Percentiles rank a stretch among this genome's conserved stretches.
These are phyloP conservation scores for Aspergillus conjunctus DNA, from an alignment of 495 filamentous ascomycete genomes.

Conservation along the genomic window DNA sequence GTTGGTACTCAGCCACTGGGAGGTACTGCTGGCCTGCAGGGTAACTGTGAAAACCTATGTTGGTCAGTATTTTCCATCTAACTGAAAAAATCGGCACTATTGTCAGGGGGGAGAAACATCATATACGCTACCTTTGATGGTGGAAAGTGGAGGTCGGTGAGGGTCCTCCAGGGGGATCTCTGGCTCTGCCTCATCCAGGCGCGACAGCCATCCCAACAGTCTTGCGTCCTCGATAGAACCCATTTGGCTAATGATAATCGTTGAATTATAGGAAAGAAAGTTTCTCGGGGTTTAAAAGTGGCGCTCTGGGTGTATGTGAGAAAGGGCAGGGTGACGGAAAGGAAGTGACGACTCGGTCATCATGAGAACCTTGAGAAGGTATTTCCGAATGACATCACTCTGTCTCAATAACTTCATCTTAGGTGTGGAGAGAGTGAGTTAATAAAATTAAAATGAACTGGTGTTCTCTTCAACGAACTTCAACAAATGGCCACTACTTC, in stretches of 20 bases:
- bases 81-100: not conserved
- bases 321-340: not conserved
- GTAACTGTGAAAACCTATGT: too few species aligned
- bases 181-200: conserved; percentile 5
- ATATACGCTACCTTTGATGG: conserved; percentile 3
- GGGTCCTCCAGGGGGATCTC: not conserved
- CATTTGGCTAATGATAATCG: not conserved
- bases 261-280: not conserved
- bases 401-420: not conserved
- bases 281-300: not conserved
- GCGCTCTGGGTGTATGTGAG: not conserved
- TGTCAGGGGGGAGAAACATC: not conserved
- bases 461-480: too few species aligned
- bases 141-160: not conserved
- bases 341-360: conserved; percentile 1
- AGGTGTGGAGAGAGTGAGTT: not conserved
- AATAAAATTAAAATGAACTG: too few species aligned
- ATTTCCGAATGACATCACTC: not conserved
- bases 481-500: too few species aligned
- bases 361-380: not conserved
- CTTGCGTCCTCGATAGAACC: not conserved
- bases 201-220: conserved; percentile 13
- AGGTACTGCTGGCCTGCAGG: too few species aligned
- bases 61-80: not conserved
- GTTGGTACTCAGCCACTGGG: not conserved